Percentiles rank a stretch among this genome's conserved stretches.
Conservation (phyloP, 768 basidiomycete genomes). For the Cystobasidium tubakii region DNA sequence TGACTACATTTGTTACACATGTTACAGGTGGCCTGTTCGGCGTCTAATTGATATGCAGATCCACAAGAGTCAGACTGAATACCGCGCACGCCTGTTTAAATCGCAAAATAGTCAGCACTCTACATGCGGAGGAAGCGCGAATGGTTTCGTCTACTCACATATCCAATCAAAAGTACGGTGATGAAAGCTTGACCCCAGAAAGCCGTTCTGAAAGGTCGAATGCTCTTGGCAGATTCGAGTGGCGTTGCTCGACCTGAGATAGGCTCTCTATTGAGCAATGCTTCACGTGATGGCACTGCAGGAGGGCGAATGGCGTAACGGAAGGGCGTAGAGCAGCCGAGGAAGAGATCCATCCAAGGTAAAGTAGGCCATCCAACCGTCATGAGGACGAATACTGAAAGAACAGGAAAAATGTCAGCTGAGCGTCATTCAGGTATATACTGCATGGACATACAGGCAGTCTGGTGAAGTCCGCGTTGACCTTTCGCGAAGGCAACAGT, state of each 20-base stretch:
- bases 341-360: slow-evolving; percentile 21
- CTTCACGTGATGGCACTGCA: slow-evolving; percentile 30
- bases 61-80: slow-evolving; percentile 10
- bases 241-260: slow-evolving; percentile 33
- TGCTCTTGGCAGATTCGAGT: background rate
- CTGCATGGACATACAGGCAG: slow-evolving; percentile 14
- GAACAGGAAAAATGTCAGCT: background rate
- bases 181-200: slow-evolving; percentile 12
- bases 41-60: slow-evolving; percentile 23
- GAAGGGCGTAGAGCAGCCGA: slow-evolving; percentile 27
- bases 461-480: slow-evolving; percentile 26
- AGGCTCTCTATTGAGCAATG: slow-evolving; percentile 37
- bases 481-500: background rate
- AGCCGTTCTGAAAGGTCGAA: slow-evolving; percentile 17
- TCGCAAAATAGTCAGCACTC: background rate
- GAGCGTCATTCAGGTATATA: too few relatives aligned
- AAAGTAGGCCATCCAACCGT: slow-evolving; percentile 38
- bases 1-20: too few relatives aligned
- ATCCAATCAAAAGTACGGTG: background rate
- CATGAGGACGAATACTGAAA: slow-evolving; percentile 34
- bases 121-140: too few relatives aligned
- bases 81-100: slow-evolving; percentile 10
- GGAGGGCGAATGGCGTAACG: slow-evolving; percentile 34
- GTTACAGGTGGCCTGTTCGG: background rate
- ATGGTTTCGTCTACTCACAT: background rate